A percentile compares a stretch with the other conserved stretches of the same genome.
These are phyloP conservation scores for Benincasa hispida DNA, from an alignment of 306 rosid genomes.

Conservation along the genomic window DNA sequence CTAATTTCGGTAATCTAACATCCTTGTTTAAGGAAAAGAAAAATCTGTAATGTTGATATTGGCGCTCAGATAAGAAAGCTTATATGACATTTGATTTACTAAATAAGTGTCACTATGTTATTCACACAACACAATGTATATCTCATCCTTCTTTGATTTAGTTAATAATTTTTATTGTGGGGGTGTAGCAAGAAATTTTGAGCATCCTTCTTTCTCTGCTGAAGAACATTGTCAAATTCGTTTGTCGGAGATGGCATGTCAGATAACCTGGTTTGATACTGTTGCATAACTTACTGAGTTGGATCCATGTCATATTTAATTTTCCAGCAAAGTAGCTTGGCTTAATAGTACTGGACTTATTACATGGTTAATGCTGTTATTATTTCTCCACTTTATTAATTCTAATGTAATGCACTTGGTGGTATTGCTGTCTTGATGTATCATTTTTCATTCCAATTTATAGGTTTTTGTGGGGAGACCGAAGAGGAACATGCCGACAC, in stretches of 20 bases:
- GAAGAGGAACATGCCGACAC: slow-evolving; percentile 84
- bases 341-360: background rate
- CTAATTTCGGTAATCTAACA: too few relatives aligned
- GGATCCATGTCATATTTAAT: background rate
- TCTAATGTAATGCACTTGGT: background rate
- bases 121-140: background rate
- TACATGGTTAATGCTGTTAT: background rate
- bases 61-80: background rate
- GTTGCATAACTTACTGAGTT: background rate
- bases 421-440: background rate
- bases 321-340: background rate
- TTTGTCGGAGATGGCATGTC: background rate
- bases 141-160: background rate
- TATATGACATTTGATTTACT: background rate
- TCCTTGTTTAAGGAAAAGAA: too few relatives aligned
- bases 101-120: background rate
- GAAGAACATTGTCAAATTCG: background rate
- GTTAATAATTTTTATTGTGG: background rate
- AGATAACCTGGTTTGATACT: background rate
- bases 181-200: background rate
- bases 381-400: background rate
- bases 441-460: slow-evolving; percentile 12
- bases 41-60: background rate
- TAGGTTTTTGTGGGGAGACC: slow-evolving; percentile 94
- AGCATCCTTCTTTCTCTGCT: background rate